Conservation (phyloP, 2,329 filamentous ascomycete species). For the Pseudodiploospora longispora region DNA sequence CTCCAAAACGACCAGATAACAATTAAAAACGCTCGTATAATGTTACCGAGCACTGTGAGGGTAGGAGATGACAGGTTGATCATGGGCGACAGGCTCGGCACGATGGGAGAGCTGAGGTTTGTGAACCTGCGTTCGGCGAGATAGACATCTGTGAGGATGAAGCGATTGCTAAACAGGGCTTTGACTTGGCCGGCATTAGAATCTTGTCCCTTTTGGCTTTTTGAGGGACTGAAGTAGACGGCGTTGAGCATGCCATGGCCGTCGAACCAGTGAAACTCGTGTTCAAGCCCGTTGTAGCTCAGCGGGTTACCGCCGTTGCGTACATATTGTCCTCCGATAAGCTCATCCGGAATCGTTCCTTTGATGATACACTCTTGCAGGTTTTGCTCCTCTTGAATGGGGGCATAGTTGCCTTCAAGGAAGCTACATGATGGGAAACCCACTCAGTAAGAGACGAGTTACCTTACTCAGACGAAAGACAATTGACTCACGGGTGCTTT, state of each 20-base stretch:
- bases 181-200: conserved; percentile 10
- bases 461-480: neutral
- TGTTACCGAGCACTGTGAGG: conserved; percentile 38
- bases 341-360: conserved; percentile 54
- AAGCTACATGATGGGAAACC: conserved; percentile 41
- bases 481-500: neutral
- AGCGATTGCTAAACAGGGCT: conserved; percentile 63
- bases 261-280: conserved; percentile 67
- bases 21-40: conserved; percentile 49
- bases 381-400: conserved; percentile 46
- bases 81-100: conserved; percentile 60
- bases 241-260: conserved; percentile 68
- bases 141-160: conserved; percentile 59
- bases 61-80: conserved; percentile 50
- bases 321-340: conserved; percentile 62
- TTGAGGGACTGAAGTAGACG: conserved; percentile 43
- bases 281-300: conserved; percentile 49
- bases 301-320: conserved; percentile 65
- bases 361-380: conserved; percentile 49
- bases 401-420: conserved; percentile 62
- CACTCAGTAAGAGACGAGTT: neutral
- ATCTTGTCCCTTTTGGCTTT: conserved; percentile 31
- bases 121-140: conserved; percentile 42
- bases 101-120: conserved; percentile 44
- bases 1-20: conserved; percentile 47